Evolutionary conservation across 2,329 filamentous ascomycete species (phyloP), one percentile per base, ranked within the genome.

Genomic region (Apiospora marii): DNA sequence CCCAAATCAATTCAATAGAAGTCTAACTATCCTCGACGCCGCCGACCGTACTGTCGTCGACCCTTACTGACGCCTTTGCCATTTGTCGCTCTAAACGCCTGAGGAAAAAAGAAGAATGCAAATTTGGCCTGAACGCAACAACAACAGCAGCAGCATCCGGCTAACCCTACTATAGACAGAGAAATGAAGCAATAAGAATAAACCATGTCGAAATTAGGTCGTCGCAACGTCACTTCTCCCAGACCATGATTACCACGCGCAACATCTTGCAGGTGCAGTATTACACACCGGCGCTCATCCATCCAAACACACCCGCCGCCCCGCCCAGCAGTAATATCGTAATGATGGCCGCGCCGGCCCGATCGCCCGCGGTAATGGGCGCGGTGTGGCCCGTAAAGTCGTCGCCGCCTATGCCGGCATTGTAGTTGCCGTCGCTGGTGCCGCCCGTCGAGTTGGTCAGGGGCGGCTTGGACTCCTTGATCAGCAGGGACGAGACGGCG

Each of bases 401-500:
- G 43, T 81, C 79, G 34, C 80, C 80, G 27, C 83, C 84, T 4
- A 76, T 71, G 34, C 80, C 80, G 4, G 85, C 85, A 72, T 85
- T 82, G 5, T 81, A 81, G 71, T 87, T 80, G 44, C 86, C 85
- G 74, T 80, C 77, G 64, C 85, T 87, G 1, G 84, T 90, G 71
- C 90, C 90, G 69, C 89, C 90, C 1, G 83, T 84, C 13, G 75
- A 74, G 1, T 84, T 84, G 0, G 87, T 88, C 22, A 85, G 80
- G 0, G 87, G 86, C 1, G 80, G 74, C 30, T 83, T 80, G 2
- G 83, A 82, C 5, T 80, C 75, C 41, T 81, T 78, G 64, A 89
- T 83, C 64, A 91, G 81, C 5, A 88, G 86, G 1, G 86, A 86
- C 6, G 86, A 86, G 24, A 91, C 85, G 4, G 90, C 86, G 37